phyloP scores from a whole-genome alignment of 2,329 filamentous ascomycete genomes.

The Aphanocladium album region DNA sequence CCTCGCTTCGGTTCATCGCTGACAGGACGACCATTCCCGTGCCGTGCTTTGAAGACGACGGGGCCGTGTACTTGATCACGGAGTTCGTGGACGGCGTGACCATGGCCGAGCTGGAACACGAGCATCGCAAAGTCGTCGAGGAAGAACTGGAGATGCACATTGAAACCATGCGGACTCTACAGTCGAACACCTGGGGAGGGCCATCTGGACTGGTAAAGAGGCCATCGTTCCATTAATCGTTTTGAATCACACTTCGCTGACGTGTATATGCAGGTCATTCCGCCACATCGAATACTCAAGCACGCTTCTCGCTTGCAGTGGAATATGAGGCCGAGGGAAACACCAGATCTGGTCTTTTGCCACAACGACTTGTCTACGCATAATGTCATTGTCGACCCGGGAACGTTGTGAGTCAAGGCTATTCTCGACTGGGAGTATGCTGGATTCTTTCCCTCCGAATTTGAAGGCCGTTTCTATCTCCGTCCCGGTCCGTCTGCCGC shows the following conservation, averaged over 20 bases:
- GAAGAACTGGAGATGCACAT: slow-evolving; percentile 13
- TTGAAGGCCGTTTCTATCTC: slow-evolving; percentile 23
- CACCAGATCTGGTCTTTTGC: slow-evolving; percentile 19
- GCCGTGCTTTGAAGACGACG: slow-evolving; percentile 18
- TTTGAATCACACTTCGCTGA: too few species aligned
- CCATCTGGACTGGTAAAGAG: not conserved
- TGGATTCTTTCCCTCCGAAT: slow-evolving; percentile 27
- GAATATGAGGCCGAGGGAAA: slow-evolving; percentile 15
- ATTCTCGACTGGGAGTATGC: slow-evolving; percentile 35
- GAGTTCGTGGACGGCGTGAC: slow-evolving; percentile 16
- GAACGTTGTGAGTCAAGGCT: slow-evolving; percentile 26
- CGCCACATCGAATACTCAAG: not conserved
- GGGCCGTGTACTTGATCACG: slow-evolving; percentile 15
- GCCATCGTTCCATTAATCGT: too few species aligned
- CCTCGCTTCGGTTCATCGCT: slow-evolving; percentile 14
- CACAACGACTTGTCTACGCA: slow-evolving; percentile 15
- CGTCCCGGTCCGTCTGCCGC: slow-evolving; percentile 22
- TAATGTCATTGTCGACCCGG: slow-evolving; percentile 17
- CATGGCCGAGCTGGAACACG: slow-evolving; percentile 13
- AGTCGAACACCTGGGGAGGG: not conserved
- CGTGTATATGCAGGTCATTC: not conserved
- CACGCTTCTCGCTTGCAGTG: not conserved
- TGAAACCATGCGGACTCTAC: not conserved
- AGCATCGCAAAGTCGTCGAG: slow-evolving; percentile 13
- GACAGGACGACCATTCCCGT: slow-evolving; percentile 18